Evolutionary conservation across 306 rosid genomes (phyloP).

Genomic region (Corylus avellana): DNA sequence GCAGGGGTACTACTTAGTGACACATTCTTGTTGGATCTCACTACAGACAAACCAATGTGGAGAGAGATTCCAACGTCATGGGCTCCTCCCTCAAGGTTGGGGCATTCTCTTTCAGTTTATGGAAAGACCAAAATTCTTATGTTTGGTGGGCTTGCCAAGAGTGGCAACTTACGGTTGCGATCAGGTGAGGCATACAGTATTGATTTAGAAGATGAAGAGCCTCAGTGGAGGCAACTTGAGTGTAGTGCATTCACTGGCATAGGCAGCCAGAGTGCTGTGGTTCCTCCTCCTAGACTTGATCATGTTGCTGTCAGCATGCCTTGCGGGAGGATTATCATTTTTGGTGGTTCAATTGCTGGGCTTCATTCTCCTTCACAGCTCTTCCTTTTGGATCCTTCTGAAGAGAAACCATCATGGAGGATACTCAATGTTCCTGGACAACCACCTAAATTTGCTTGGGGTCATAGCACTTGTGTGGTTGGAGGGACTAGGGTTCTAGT

Average conservation of each 20-base stretch:
- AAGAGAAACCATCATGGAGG: conserved; percentile 98
- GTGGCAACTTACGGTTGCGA: conserved; percentile 80
- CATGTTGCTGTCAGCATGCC: conserved; percentile 99
- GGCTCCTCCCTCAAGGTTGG: conserved; percentile 91
- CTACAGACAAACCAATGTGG: conserved; percentile 75
- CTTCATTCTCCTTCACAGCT: conserved; percentile 97
- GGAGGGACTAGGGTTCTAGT: conserved; percentile 96
- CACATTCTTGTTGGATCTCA: conserved; percentile 78
- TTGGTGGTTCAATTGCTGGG: conserved; percentile 93
- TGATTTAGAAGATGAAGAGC: conserved; percentile 77
- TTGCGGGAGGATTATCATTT: conserved; percentile 92
- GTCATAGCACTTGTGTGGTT: conserved; percentile 94
- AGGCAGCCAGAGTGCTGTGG: conserved; percentile 77
- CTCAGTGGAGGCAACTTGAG: conserved; percentile 89
- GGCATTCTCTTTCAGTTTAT: conserved; percentile 91
- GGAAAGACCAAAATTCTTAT: conserved; percentile 84
- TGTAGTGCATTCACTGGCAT: conserved; percentile 65
- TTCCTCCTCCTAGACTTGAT: conserved; percentile 94
- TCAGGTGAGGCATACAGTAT: conserved; percentile 92
- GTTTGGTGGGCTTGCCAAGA: conserved; percentile 98
- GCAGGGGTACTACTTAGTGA: conserved; percentile 91
- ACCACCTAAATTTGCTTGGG: conserved; percentile 98
- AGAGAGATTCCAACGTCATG: conserved; percentile 83
- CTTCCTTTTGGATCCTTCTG: conserved; percentile 92
- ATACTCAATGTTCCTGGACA: conserved; percentile 91